A percentile compares a stretch with the other conserved stretches of the same genome.
phyloP scores from a whole-genome alignment of 2,329 filamentous ascomycete species.

The Apiospora hydei region DNA sequence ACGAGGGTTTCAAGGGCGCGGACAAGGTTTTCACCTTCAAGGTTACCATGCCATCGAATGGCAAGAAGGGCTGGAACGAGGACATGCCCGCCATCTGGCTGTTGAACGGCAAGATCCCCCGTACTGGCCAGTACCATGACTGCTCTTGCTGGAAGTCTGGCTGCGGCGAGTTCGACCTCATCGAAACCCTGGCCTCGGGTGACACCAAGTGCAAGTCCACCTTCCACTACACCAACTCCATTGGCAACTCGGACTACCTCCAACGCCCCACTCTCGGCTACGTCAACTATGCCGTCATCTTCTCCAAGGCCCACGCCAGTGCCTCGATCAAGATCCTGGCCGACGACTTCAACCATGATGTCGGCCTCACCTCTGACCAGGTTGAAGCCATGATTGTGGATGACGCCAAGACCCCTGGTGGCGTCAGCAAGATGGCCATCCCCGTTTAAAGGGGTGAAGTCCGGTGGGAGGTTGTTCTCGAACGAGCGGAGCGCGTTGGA shows the following conservation, averaged over 20 bases:
- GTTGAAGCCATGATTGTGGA: slow-evolving; percentile 43
- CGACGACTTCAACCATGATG: slow-evolving; percentile 49
- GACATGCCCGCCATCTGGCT: slow-evolving; percentile 81
- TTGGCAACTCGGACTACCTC: slow-evolving; percentile 77
- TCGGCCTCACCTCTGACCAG: slow-evolving; percentile 47
- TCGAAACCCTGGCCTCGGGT: slow-evolving; percentile 72
- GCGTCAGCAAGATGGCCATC: slow-evolving; percentile 42
- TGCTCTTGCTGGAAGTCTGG: slow-evolving; percentile 76
- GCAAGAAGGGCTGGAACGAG: slow-evolving; percentile 57
- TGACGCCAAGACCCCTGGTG: slow-evolving; percentile 31
- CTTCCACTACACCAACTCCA: slow-evolving; percentile 68
- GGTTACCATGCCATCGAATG: slow-evolving; percentile 74
- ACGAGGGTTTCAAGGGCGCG: slow-evolving; percentile 73
- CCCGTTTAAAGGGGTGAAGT: neutral
- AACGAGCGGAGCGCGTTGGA: neutral
- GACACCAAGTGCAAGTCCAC: slow-evolving; percentile 74
- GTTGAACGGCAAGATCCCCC: slow-evolving; percentile 76
- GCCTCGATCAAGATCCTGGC: slow-evolving; percentile 64
- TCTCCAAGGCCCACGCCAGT: slow-evolving; percentile 57
- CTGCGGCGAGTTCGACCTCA: slow-evolving; percentile 80
- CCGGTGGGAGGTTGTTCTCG: neutral
- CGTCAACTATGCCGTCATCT: slow-evolving; percentile 71
- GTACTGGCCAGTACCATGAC: slow-evolving; percentile 71
- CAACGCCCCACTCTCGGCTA: slow-evolving; percentile 64
- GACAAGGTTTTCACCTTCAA: slow-evolving; percentile 78